Evolutionary conservation across 208 protist genomes (phyloP).

Genomic region (Acanthamoeba culbertsoni): DNA sequence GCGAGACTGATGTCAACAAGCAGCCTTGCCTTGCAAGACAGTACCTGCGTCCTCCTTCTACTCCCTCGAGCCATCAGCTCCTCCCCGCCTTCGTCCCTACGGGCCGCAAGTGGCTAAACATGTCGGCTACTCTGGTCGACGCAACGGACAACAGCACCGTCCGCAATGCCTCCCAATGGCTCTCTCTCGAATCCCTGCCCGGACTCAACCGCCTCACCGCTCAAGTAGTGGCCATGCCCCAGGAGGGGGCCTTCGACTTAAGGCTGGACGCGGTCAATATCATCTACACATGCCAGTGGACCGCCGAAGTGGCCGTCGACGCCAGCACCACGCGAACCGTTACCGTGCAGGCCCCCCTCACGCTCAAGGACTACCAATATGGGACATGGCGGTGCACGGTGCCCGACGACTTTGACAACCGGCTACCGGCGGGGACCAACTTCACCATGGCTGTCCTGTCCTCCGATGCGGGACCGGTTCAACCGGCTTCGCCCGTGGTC

Average conservation of each 20-base stretch:
- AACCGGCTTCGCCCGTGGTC: no score
- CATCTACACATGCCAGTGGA: neutral
- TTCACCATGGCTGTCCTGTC: neutral
- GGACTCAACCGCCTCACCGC: neutral
- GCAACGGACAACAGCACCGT: neutral
- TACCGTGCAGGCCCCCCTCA: neutral
- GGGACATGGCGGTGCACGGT: neutral
- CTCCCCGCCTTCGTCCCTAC: no score
- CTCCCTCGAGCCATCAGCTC: neutral
- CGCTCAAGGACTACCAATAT: neutral
- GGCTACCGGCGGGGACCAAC: neutral
- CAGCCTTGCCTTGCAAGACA: neutral
- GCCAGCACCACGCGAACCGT: no score
- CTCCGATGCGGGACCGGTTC: no score
- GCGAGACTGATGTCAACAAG: neutral
- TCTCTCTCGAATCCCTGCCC: neutral
- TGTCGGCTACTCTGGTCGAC: neutral
- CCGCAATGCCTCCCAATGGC: neutral
- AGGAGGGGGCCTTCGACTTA: no score
- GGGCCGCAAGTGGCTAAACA: no score
- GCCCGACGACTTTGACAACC: neutral
- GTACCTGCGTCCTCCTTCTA: neutral
- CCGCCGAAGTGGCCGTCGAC: neutral
- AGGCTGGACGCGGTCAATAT: neutral
- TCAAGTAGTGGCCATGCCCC: neutral